These are phyloP conservation scores for Maudiozyma humilis DNA, from an alignment of 1,139 yeast species.

Conservation along the genomic window DNA sequence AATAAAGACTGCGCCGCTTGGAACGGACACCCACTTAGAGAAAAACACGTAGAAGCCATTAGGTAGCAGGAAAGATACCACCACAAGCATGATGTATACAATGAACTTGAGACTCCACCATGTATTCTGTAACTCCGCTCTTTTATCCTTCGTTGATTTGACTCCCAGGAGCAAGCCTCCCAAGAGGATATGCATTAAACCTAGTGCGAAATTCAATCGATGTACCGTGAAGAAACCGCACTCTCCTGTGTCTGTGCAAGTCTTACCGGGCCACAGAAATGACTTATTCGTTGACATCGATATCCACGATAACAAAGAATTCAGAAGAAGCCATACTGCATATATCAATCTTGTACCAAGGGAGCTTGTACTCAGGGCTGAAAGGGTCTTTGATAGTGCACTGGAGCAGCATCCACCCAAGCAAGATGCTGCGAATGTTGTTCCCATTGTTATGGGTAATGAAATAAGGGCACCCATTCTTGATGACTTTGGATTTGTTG, in stretches of 20 bases:
- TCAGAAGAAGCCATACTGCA: conserved; percentile 67
- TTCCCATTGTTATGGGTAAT: conserved; percentile 50
- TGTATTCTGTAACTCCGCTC: conserved; percentile 83
- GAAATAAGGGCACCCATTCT: conserved; percentile 82
- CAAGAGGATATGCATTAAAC: conserved; percentile 63
- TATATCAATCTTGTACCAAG: conserved; percentile 75
- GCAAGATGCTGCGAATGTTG: conserved; percentile 70
- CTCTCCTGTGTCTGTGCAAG: conserved; percentile 70
- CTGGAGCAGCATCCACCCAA: conserved; percentile 80
- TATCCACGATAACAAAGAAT: conserved; percentile 83
- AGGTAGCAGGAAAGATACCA: conserved; percentile 69
- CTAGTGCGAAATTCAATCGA: conserved; percentile 82
- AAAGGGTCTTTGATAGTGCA: conserved; percentile 48
- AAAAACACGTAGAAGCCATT: conserved; percentile 80
- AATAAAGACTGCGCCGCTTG: conserved; percentile 76
- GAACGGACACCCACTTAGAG: conserved; percentile 83
- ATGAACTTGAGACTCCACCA: conserved; percentile 76
- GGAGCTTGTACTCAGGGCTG: conserved; percentile 54
- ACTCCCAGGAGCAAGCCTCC: conserved; percentile 66
- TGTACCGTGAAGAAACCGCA: conserved; percentile 95
- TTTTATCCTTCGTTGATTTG: conserved; percentile 66
- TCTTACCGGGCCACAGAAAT: conserved; percentile 61
- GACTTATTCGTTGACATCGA: conserved; percentile 74
- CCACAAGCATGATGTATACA: conserved; percentile 50
- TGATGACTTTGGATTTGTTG: neutral